These are phyloP conservation scores for Auricularia sp. DNA, from an alignment of 768 basidiomycete genomes.

Conservation along the genomic window DNA sequence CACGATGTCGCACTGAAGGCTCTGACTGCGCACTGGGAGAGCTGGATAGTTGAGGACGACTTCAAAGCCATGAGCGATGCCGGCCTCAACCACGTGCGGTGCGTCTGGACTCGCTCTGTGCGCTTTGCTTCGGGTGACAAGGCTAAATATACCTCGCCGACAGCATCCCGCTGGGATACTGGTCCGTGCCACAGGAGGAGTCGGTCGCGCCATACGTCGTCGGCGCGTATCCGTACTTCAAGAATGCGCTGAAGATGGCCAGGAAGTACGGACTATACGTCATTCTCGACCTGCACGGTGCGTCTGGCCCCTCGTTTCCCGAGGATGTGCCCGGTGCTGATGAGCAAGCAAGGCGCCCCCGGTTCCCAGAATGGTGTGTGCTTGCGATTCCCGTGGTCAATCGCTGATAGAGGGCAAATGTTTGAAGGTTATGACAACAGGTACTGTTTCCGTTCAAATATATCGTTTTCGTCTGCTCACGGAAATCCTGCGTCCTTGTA, in stretches of 20 bases:
- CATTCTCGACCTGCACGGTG: conserved; percentile 57
- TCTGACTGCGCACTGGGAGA: conserved; percentile 47
- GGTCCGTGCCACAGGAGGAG: conserved; percentile 50
- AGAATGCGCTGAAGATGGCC: conserved; percentile 56
- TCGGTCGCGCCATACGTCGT: conserved; percentile 44
- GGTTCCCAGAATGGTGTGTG: conserved; percentile 28
- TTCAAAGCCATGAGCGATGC: conserved; percentile 54
- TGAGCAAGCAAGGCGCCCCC: neutral
- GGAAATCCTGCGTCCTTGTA: conserved; percentile 22
- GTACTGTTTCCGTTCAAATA: neutral
- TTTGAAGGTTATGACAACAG: neutral
- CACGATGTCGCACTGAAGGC: conserved; percentile 29
- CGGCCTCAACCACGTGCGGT: conserved; percentile 66
- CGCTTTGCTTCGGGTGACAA: neutral
- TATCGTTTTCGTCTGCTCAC: neutral
- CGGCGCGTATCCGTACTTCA: conserved; percentile 60
- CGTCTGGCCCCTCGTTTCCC: conserved; percentile 41
- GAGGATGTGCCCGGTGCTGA: neutral
- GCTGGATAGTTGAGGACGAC: conserved; percentile 42
- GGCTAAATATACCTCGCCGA: neutral
- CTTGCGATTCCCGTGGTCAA: too few relatives aligned
- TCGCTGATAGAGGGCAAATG: too few relatives aligned
- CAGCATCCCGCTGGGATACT: conserved; percentile 65
- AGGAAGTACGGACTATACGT: conserved; percentile 49
- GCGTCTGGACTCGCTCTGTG: conserved; percentile 8